Evolutionary conservation across 2,329 filamentous ascomycete species (phyloP).

Genomic region (Colletotrichum kahawae): DNA sequence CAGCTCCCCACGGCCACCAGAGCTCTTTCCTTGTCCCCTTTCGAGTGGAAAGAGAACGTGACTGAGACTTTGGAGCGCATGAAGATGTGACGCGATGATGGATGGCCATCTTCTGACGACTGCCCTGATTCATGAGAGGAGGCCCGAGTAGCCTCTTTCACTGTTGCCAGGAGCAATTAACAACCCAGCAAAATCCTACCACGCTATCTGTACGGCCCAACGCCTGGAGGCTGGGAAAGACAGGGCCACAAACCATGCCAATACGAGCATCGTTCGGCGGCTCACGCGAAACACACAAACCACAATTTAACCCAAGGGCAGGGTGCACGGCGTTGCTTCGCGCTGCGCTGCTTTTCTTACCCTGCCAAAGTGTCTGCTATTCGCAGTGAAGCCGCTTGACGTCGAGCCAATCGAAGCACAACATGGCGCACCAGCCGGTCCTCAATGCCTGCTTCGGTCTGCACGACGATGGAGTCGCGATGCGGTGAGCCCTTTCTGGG

Average conservation of each 20-base stretch:
- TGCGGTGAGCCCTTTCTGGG: constrained; percentile 14
- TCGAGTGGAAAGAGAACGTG: neutral
- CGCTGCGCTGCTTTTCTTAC: neutral
- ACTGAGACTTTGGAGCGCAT: neutral
- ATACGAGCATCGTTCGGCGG: neutral
- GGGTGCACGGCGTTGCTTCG: neutral
- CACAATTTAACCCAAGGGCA: neutral
- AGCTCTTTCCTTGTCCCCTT: neutral
- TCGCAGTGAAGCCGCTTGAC: neutral
- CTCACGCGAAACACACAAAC: constrained; percentile 4
- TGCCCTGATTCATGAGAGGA: neutral
- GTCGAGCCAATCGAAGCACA: constrained; percentile 12
- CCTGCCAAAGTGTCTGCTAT: neutral
- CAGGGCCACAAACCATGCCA: neutral
- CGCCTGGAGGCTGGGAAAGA: neutral
- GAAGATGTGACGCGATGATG: constrained; percentile 5
- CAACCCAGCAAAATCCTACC: neutral
- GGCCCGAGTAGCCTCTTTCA: neutral
- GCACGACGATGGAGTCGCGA: constrained; percentile 16
- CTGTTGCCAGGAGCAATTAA: neutral
- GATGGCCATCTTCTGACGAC: neutral
- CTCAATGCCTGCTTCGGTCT: constrained; percentile 13
- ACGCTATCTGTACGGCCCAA: neutral
- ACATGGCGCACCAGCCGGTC: neutral
- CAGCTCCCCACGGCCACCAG: neutral